Base-by-base conservation (phyloP, 192 early-diverging fungal species). In the Haplosporangium gracile region DNA sequence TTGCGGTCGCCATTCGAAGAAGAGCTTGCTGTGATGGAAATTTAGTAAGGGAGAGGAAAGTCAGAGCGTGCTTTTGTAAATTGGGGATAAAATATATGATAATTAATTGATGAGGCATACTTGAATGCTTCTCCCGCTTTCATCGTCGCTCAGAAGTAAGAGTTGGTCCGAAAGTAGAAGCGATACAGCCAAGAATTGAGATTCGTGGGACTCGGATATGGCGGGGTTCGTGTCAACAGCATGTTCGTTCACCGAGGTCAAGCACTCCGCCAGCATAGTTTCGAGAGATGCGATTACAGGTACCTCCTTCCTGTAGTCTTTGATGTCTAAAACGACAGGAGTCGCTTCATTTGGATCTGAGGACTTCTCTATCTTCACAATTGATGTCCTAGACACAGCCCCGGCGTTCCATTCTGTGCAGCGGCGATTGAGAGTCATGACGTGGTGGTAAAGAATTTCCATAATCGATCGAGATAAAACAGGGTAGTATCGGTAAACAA, bases 351-450 rank as follows among this genome's bases (percentile, higher is more conserved):
- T 63, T 1, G 68, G 8, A 6, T 34, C 47, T 0, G 9, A 1
- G 4, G 45, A 39, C n/a, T 38, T 40, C 26, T 79, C 74, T 15
- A 34, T 24, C 55, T 80, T 79, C 29, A 80, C 38, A 26, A 36
- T 51, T 5, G 43, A 42, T 34, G 34, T 71, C 34, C 70, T 24
- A 49, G 10, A 68, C 1, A 5, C 68, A 20, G 55, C 40, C 47
- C 38, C 47, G 1, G 45, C 32, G 6, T 38, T 78, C 74, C 74
- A 80, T 16, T 86, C 84, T 15, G 73, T 77, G 40, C 69, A 86
- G 24, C 79, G 69, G 10, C 77, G 75, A 38, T 77, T 38, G 24
- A 81, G 42, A 10, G 84, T 81, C 72, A 77, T 74, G n/a, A 86
- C 49, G 60, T 86, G 84, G n/a, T 55, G 65, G 26, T 74, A 26